Conservation (phyloP, 768 basidiomycete genomes). For the Pulveroboletus ravenelii region DNA sequence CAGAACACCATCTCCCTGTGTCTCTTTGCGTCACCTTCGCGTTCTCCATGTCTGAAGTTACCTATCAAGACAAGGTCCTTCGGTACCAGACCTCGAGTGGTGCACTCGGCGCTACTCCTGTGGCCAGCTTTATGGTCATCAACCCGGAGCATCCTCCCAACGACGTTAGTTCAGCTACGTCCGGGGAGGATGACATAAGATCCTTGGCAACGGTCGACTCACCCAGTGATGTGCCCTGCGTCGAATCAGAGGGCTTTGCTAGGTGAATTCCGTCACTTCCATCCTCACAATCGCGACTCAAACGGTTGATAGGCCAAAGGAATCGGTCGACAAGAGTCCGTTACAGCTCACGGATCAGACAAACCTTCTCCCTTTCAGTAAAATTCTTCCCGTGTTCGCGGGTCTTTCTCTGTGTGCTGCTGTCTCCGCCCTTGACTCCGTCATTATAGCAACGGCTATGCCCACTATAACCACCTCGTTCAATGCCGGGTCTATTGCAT, state of each 20-base stretch:
- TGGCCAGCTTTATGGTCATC: not conserved
- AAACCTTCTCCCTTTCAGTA: constrained; percentile 63
- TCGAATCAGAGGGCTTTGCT: constrained; percentile 1
- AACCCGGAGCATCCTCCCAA: not conserved
- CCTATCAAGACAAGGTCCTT: not conserved
- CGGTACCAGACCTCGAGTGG: not conserved
- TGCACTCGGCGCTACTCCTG: not conserved
- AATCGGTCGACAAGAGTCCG: not conserved
- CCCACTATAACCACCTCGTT: constrained; percentile 66
- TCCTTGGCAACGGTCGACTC: not conserved
- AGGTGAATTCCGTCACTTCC: constrained; percentile 1
- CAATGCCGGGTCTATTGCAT: constrained; percentile 40
- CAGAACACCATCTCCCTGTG: not conserved
- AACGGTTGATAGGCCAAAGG: not conserved
- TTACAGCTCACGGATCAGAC: constrained; percentile 63
- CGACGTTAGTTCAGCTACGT: not conserved
- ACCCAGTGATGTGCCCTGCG: not conserved
- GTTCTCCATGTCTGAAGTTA: not conserved
- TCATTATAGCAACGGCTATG: constrained; percentile 70
- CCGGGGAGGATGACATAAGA: not conserved
- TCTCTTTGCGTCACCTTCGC: not conserved
- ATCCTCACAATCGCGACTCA: constrained; percentile 2
- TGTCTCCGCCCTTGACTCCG: constrained; percentile 63
- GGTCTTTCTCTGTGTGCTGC: constrained; percentile 59
- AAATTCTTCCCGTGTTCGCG: constrained; percentile 57